These are phyloP conservation scores for Ustilago xerochloae DNA, from an alignment of 1,284 basidiomycete genomes.

Conservation along the genomic window DNA sequence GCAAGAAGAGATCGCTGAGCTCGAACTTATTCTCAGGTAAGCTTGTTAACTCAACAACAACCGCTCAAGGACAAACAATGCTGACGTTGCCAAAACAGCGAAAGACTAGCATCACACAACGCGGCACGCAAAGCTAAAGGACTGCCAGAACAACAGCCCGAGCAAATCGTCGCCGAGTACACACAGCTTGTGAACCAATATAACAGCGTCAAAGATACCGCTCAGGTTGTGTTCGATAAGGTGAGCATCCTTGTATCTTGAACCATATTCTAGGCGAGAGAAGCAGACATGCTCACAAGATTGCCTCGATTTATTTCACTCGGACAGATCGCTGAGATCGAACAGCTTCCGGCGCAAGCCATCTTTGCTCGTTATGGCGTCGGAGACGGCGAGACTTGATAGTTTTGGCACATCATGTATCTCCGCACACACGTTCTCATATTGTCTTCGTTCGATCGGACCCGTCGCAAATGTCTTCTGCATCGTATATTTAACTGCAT, in stretches of 20 bases:
- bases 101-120: conserved; percentile 23
- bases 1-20: conserved; percentile 21
- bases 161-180: conserved; percentile 35
- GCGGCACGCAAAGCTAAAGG: conserved; percentile 5
- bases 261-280: neutral
- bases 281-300: too few relatives aligned
- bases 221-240: conserved; percentile 37
- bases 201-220: conserved; percentile 43
- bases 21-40: conserved; percentile 28
- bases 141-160: conserved; percentile 16
- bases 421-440: neutral
- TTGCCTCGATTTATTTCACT: neutral
- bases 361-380: conserved; percentile 36
- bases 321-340: conserved; percentile 37
- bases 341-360: conserved; percentile 31
- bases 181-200: conserved; percentile 35
- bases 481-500: too few relatives aligned
- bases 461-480: too few relatives aligned
- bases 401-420: neutral
- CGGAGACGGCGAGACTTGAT: conserved; percentile 5
- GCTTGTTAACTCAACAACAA: neutral
- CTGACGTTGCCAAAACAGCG: neutral
- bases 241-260: conserved; percentile 8
- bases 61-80: neutral
- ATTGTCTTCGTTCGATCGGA: neutral